Evolutionary conservation across 164 flowering plant genomes (phyloP).

Genomic region (Akebia trifoliata): DNA sequence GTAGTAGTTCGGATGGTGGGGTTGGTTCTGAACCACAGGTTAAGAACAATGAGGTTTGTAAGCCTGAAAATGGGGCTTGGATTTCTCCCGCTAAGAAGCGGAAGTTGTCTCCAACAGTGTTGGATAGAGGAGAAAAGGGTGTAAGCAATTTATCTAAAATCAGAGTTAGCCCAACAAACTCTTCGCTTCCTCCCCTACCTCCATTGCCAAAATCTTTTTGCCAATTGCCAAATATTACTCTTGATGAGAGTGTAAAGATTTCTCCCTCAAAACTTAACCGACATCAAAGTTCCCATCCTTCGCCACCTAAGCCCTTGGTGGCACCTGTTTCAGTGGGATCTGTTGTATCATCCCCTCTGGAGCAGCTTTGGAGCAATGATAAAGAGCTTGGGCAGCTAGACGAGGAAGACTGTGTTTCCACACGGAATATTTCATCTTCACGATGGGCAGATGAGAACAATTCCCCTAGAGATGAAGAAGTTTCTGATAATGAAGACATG

Average conservation of each 20-base stretch:
- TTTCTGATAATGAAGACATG: slow-evolving; percentile 36
- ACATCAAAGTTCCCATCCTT: slow-evolving; percentile 13
- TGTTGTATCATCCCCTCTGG: slow-evolving; percentile 17
- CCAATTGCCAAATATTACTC: too few species aligned
- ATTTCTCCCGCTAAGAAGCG: slow-evolving; percentile 46
- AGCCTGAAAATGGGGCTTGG: too few species aligned
- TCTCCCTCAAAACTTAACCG: slow-evolving; percentile 24
- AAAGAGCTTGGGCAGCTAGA: slow-evolving; percentile 40
- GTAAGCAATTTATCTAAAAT: slow-evolving; percentile 15
- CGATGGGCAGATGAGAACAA: slow-evolving; percentile 76
- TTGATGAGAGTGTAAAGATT: slow-evolving; percentile 27
- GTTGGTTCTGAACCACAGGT: slow-evolving; percentile 36
- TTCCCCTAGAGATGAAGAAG: slow-evolving; percentile 67
- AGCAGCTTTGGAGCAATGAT: slow-evolving; percentile 22
- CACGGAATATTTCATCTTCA: slow-evolving; percentile 71
- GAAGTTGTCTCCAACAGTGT: slow-evolving; percentile 82
- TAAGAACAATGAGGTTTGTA: too few species aligned
- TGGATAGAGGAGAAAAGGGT: slow-evolving; percentile 76
- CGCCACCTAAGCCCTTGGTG: slow-evolving; percentile 21
- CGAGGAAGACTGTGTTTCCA: slow-evolving; percentile 57
- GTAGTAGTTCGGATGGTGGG: slow-evolving; percentile 78
- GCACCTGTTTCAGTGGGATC: slow-evolving; percentile 13
- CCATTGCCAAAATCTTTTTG: slow-evolving; percentile 32
- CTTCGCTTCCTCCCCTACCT: slow-evolving; percentile 44
- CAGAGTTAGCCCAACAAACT: slow-evolving; percentile 16